A percentile compares a stretch with the other conserved stretches of the same genome.
Evolutionary conservation across 2,329 filamentous ascomycete genomes (phyloP).

Genomic region (Chaetomium olivaceum): DNA sequence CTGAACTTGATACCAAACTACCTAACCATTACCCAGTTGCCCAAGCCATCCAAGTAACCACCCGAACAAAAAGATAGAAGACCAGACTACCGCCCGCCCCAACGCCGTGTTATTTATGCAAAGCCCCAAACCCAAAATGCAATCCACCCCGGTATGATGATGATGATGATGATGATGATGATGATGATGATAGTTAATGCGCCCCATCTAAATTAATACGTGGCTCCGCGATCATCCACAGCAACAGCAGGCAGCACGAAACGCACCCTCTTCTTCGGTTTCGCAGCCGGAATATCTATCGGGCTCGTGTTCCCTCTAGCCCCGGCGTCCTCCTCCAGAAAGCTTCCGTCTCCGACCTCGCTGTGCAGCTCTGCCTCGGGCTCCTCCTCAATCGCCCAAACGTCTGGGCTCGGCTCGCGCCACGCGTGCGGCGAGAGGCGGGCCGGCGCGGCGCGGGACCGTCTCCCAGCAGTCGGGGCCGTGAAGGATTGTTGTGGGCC

Average conservation of each 20-base stretch:
- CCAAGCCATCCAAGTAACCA: background rate
- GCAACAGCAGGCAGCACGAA: slow-evolving; percentile 51
- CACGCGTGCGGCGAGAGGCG: slow-evolving; percentile 50
- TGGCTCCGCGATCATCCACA: slow-evolving; percentile 35
- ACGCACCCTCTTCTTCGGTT: slow-evolving; percentile 58
- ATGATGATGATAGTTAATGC: background rate
- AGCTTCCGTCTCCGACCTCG: slow-evolving; percentile 41
- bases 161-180: background rate
- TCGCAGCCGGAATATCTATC: slow-evolving; percentile 46
- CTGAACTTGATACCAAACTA: background rate
- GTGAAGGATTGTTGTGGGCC: background rate
- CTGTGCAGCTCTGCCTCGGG: slow-evolving; percentile 54
- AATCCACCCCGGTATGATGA: background rate
- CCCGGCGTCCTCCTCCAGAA: slow-evolving; percentile 31
- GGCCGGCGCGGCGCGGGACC: background rate
- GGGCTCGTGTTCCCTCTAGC: slow-evolving; percentile 30
- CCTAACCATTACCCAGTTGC: background rate
- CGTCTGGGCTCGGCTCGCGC: slow-evolving; percentile 60
- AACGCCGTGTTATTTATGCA: slow-evolving; percentile 12
- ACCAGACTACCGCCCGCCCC: background rate
- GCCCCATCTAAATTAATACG: slow-evolving; percentile 5
- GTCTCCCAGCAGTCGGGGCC: background rate
- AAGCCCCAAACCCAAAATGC: background rate
- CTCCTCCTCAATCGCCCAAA: slow-evolving; percentile 62
- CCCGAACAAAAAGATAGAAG: no score